Conservation (phyloP, 768 basidiomycete species). For the Sarcomyxa edulis region DNA sequence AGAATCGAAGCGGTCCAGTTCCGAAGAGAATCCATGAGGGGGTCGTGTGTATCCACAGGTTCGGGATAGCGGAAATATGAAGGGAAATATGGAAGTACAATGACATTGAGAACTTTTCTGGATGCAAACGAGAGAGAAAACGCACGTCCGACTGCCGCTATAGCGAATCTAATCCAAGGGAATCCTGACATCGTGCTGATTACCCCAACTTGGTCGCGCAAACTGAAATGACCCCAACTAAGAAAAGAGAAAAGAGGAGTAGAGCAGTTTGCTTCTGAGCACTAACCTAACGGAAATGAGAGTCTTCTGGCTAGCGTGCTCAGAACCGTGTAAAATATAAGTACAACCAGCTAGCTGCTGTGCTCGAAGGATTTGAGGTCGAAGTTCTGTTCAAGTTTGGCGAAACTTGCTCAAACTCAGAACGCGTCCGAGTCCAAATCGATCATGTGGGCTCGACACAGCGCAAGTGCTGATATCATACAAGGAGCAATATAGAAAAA, state of each 20-base stretch:
- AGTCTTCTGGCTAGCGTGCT: too few relatives aligned
- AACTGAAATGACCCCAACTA: not conserved
- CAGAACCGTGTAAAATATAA: too few relatives aligned
- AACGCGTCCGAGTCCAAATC: not conserved
- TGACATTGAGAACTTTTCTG: too few relatives aligned
- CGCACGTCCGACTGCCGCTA: constrained; percentile 42
- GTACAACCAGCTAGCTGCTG: too few relatives aligned
- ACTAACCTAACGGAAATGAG: not conserved
- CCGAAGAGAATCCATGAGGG: constrained; percentile 1
- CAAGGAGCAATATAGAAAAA: not conserved
- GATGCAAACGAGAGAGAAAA: constrained; percentile 18
- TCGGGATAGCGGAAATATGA: not conserved
- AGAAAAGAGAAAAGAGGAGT: not conserved
- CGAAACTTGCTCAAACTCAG: constrained; percentile 4
- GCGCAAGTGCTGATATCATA: not conserved
- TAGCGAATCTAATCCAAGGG: constrained; percentile 53
- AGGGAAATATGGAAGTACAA: too few relatives aligned
- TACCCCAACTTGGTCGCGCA: not conserved
- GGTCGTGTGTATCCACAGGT: not conserved
- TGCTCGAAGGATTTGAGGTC: not conserved
- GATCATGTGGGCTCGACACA: not conserved
- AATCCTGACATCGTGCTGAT: constrained; percentile 35
- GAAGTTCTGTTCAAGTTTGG: not conserved
- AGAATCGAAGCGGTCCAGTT: not conserved
- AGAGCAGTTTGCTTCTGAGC: not conserved